Percentiles rank a stretch among this genome's conserved stretches.
phyloP scores from a whole-genome alignment of 2,329 filamentous ascomycete genomes.

The Cryoendolithus antarcticus region DNA sequence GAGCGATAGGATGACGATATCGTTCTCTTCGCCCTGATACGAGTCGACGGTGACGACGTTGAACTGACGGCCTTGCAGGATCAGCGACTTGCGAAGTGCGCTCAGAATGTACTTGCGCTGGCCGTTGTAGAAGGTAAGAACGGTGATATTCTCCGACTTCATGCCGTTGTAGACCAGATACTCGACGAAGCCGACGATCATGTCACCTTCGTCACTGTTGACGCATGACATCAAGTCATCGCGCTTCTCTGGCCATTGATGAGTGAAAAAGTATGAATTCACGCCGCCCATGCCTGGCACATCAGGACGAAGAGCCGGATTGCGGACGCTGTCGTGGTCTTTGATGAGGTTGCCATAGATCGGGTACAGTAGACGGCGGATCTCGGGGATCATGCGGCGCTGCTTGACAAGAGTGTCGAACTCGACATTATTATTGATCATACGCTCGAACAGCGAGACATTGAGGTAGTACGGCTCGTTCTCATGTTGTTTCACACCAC shows the following conservation, averaged over 20 bases:
- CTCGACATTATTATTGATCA: constrained; percentile 52
- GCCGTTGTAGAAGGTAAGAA: constrained; percentile 80
- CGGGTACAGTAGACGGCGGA: constrained; percentile 46
- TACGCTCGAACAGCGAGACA: constrained; percentile 66
- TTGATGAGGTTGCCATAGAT: constrained; percentile 47
- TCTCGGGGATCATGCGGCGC: constrained; percentile 59
- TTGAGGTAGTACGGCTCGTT: constrained; percentile 53
- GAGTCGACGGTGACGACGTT: constrained; percentile 70
- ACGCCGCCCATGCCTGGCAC: constrained; percentile 51
- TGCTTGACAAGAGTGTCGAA: constrained; percentile 56
- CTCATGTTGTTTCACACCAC: constrained; percentile 48
- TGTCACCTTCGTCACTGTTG: constrained; percentile 61
- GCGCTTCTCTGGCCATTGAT: constrained; percentile 51
- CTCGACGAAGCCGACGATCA: constrained; percentile 60
- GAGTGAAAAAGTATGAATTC: constrained; percentile 51
- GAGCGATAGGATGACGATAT: constrained; percentile 66
- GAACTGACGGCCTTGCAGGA: constrained; percentile 24
- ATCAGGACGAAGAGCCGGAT: constrained; percentile 31
- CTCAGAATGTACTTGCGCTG: constrained; percentile 56
- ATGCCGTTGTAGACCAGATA: constrained; percentile 62
- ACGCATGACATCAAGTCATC: constrained; percentile 54
- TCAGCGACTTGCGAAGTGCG: constrained; percentile 24
- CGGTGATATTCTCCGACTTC: constrained; percentile 50
- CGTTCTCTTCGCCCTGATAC: constrained; percentile 86
- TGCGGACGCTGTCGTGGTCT: constrained; percentile 46